Evolutionary conservation across 176 grass and related monocot genomes (phyloP).

Genomic region (Aegilops bicornis): DNA sequence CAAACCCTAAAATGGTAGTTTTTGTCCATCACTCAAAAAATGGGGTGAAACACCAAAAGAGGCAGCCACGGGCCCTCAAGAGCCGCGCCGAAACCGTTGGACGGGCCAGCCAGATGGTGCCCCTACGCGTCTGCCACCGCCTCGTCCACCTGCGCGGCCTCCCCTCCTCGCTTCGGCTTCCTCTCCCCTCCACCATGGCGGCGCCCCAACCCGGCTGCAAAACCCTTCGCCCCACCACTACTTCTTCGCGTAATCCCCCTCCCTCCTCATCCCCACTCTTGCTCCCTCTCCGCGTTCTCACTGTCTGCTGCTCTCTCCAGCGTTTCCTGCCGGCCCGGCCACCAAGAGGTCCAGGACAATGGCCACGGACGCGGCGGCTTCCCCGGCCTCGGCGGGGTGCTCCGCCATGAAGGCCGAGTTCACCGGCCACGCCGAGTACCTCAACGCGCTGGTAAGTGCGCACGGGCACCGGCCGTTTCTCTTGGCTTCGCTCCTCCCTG

Average conservation of each 20-base stretch:
- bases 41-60: no score
- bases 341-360: slow-evolving; percentile 45
- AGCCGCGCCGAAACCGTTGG: neutral
- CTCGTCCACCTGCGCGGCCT: slow-evolving; percentile 15
- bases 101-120: slow-evolving; percentile 20
- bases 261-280: neutral
- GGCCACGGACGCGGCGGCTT: slow-evolving; percentile 19
- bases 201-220: slow-evolving; percentile 38
- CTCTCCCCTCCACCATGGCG: slow-evolving; percentile 36
- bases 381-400: slow-evolving; percentile 11
- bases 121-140: slow-evolving; percentile 26
- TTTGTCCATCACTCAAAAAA: no score
- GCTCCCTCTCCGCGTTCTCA: neutral
- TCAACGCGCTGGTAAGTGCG: slow-evolving; percentile 43
- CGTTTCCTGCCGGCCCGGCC: slow-evolving; percentile 15
- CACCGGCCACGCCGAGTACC: slow-evolving; percentile 41
- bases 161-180: neutral
- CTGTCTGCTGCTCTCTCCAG: slow-evolving; percentile 1
- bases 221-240: neutral
- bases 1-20: no score
- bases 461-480: neutral
- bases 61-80: neutral
- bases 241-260: neutral
- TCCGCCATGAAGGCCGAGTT: slow-evolving; percentile 52
- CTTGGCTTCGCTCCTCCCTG: neutral